These are phyloP conservation scores for Penicillium sp. DNA, from an alignment of 2,329 filamentous ascomycete species.

Conservation along the genomic window DNA sequence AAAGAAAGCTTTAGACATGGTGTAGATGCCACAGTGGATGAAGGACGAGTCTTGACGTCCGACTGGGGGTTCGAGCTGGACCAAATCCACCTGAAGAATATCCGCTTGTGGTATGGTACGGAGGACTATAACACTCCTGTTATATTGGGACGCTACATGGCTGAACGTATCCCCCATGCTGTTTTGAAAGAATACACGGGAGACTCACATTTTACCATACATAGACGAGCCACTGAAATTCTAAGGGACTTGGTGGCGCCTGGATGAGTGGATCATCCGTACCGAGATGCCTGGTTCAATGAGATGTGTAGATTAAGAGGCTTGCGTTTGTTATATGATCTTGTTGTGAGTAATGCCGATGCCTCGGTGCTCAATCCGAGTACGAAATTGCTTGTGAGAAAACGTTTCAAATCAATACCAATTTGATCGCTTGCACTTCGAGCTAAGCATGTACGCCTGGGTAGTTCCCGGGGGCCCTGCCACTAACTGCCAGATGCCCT, in stretches of 20 bases:
- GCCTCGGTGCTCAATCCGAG: too few relatives aligned
- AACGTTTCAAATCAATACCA: too few relatives aligned
- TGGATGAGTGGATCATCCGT: neutral
- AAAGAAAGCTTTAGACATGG: constrained; percentile 3
- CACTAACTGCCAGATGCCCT: too few relatives aligned
- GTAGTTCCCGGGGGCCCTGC: too few relatives aligned
- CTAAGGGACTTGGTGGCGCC: constrained; percentile 1
- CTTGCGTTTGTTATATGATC: neutral
- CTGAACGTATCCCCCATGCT: constrained; percentile 1
- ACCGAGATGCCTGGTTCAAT: neutral
- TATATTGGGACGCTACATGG: neutral
- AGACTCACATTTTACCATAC: neutral
- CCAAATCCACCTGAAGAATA: neutral
- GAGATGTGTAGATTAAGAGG: neutral
- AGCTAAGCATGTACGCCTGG: too few relatives aligned
- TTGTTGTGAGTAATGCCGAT: too few relatives aligned
- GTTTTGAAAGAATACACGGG: neutral
- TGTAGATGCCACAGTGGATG: neutral
- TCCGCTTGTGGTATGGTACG: constrained; percentile 7
- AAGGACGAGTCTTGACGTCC: constrained; percentile 2
- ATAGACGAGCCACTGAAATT: neutral
- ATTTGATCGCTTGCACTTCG: too few relatives aligned
- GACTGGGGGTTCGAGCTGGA: constrained; percentile 8
- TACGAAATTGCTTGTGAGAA: too few relatives aligned
- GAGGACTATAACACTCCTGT: constrained; percentile 4